Percentiles rank a stretch among this genome's conserved stretches.
Conservation (phyloP, 768 basidiomycete genomes). For the Pisolithus orientalis region DNA sequence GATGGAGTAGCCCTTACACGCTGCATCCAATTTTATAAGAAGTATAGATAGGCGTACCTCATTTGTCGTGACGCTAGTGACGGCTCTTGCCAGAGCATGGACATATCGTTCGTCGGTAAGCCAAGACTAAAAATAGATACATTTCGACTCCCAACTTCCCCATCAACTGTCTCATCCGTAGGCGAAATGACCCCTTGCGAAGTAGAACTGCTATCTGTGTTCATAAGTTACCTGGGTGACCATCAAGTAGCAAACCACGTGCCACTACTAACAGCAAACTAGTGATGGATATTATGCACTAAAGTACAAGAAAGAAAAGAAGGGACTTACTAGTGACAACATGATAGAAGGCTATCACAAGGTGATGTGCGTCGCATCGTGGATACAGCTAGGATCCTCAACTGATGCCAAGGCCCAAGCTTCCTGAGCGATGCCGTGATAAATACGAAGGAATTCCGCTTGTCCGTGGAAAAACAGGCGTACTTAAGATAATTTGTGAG, state of each 20-base stretch:
- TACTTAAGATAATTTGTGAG: conserved; percentile 14
- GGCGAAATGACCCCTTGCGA: conserved; percentile 7
- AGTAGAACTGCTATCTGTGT: too few relatives aligned
- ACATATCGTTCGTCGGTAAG: conserved; percentile 14
- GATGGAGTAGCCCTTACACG: conserved; percentile 11
- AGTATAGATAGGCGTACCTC: background rate
- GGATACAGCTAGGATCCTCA: too few relatives aligned
- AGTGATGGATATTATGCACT: too few relatives aligned
- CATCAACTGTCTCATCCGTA: conserved; percentile 1
- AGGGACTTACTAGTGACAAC: too few relatives aligned
- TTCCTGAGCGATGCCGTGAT: conserved; percentile 18
- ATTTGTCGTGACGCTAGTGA: conserved; percentile 6
- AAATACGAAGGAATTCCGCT: conserved; percentile 14
- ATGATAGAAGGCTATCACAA: too few relatives aligned
- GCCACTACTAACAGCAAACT: too few relatives aligned
- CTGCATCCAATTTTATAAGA: conserved; percentile 1
- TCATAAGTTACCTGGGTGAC: too few relatives aligned
- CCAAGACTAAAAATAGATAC: conserved; percentile 13
- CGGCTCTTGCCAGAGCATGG: conserved; percentile 20
- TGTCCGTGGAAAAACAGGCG: conserved; percentile 19
- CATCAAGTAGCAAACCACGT: too few relatives aligned
- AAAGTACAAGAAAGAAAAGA: too few relatives aligned
- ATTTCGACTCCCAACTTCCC: background rate
- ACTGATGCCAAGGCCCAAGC: background rate
- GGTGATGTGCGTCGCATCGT: too few relatives aligned